A percentile compares a stretch with the other conserved stretches of the same genome.
phyloP scores from a whole-genome alignment of 1,284 basidiomycete genomes.

The Ustilago tritici region DNA sequence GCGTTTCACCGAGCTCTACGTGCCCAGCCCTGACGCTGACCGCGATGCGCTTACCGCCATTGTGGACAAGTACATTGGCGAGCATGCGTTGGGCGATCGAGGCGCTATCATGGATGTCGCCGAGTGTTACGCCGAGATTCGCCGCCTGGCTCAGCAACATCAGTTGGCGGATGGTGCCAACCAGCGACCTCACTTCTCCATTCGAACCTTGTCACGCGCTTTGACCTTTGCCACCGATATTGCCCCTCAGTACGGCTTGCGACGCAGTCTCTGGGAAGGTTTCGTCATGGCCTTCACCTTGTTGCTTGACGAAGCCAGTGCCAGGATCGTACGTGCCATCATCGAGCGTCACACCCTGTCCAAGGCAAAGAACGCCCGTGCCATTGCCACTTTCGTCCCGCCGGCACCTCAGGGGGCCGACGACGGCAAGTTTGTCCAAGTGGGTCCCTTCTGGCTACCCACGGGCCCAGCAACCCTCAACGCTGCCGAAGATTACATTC shows the following conservation, averaged over 20 bases:
- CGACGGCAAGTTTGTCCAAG: slow-evolving; percentile 74
- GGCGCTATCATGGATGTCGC: slow-evolving; percentile 89
- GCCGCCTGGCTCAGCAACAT: slow-evolving; percentile 81
- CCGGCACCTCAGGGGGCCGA: slow-evolving; percentile 45
- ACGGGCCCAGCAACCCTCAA: slow-evolving; percentile 76
- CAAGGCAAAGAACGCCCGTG: slow-evolving; percentile 79
- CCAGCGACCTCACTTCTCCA: slow-evolving; percentile 94
- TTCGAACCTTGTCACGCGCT: slow-evolving; percentile 93
- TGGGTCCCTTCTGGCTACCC: slow-evolving; percentile 92
- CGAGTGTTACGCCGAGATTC: slow-evolving; percentile 88
- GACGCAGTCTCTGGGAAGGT: slow-evolving; percentile 93
- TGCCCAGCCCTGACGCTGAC: slow-evolving; percentile 91
- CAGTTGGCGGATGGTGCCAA: slow-evolving; percentile 94
- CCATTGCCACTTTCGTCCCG: slow-evolving; percentile 59
- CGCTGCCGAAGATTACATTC: slow-evolving; percentile 82
- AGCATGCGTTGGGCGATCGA: slow-evolving; percentile 84
- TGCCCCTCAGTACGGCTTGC: slow-evolving; percentile 78
- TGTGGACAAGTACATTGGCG: slow-evolving; percentile 89
- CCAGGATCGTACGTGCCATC: slow-evolving; percentile 77
- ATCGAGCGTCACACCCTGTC: slow-evolving; percentile 84
- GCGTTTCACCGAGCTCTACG: slow-evolving; percentile 95
- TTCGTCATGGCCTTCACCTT: slow-evolving; percentile 98
- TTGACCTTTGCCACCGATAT: slow-evolving; percentile 90
- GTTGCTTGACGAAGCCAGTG: slow-evolving; percentile 84
- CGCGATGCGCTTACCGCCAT: slow-evolving; percentile 89